Base-by-base conservation (phyloP, 2,329 filamentous ascomycete genomes). In the Ophiostoma montium region DNA sequence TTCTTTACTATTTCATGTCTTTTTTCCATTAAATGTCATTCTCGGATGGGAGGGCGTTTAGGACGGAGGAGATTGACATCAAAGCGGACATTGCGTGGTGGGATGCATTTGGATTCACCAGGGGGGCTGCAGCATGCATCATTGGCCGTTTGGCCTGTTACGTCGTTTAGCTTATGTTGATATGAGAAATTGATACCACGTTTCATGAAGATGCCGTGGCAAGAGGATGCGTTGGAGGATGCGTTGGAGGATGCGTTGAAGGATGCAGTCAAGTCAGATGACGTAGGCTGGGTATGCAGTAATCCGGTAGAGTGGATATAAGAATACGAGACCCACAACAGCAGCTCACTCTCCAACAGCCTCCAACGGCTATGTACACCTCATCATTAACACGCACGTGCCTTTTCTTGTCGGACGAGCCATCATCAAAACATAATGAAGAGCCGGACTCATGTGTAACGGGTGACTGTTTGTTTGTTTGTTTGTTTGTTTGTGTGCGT, bases 1-100 rank as follows among this genome's bases (percentile, higher is more conserved):
- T 27, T 46, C 19, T 27, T 39, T 16, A 12, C 6, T n/a, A n/a
- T 10, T 5, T 23, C 15, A 42, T 10, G 4, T 39, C 23, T 39
- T 49, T 47, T 23, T 31, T 32, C 12, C 35, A 3, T 38, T 27
- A 19, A n/a, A 10, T 39, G 23, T 44, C 27, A n/a, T 42, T 38
- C 47, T 42, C 21, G 41, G 41, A 33, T 47, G 23, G 39, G 30
- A 27, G 15, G 32, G 31, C 32, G 43, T 46, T 46, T n/a, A n/a
- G 43, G 39, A 13, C 12, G 31, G 19, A 42, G 39, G 39, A n/a
- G 15, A 16, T 12, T 30, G 30, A 15, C 39, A 42, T 42, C 15
- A 42, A 11, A 23, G 23, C 8, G 15, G 23, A 42, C 16, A n/a
- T 42, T 30, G 15, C 39, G 21, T n/a, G 19, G 13, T 16, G 5